Percentiles rank a stretch among this genome's conserved stretches.
These are phyloP conservation scores for Pestalotiopsis sp. DNA, from an alignment of 2,329 filamentous ascomycete genomes.

Conservation along the genomic window DNA sequence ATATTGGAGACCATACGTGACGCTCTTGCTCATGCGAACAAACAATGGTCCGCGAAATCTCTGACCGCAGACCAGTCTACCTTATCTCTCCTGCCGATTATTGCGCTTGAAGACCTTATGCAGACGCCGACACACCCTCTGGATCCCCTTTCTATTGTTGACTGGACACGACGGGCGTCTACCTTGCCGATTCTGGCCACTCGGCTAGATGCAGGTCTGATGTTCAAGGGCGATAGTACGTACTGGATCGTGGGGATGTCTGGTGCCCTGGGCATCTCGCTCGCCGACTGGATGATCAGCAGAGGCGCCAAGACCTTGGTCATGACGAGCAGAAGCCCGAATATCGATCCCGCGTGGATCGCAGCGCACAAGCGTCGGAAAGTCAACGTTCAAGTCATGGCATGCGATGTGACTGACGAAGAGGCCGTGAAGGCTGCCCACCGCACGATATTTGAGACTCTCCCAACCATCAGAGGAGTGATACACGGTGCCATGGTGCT, in stretches of 20 bases:
- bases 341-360: slow-evolving; percentile 14
- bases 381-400: slow-evolving; percentile 11
- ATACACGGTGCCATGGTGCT: slow-evolving; percentile 29
- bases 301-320: slow-evolving; percentile 19
- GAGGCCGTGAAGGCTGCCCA: slow-evolving; percentile 12
- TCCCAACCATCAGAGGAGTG: slow-evolving; percentile 24
- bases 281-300: slow-evolving; percentile 24
- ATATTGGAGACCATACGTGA: not conserved
- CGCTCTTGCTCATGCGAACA: not conserved
- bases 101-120: not conserved
- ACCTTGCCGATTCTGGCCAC: not conserved
- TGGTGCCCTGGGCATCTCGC: slow-evolving; percentile 16
- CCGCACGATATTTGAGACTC: slow-evolving; percentile 7
- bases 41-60: not conserved
- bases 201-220: slow-evolving; percentile 15
- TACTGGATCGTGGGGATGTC: slow-evolving; percentile 25
- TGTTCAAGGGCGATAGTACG: slow-evolving; percentile 19
- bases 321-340: slow-evolving; percentile 21
- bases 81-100: not conserved
- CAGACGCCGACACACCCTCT: not conserved
- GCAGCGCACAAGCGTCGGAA: slow-evolving; percentile 2
- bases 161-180: slow-evolving; percentile 2
- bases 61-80: not conserved
- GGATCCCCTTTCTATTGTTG: slow-evolving; percentile 11
- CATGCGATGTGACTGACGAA: slow-evolving; percentile 21